A percentile compares a stretch with the other conserved stretches of the same genome.
Conservation (phyloP, 441 rosid genomes). For the Populus trichocarpa region DNA sequence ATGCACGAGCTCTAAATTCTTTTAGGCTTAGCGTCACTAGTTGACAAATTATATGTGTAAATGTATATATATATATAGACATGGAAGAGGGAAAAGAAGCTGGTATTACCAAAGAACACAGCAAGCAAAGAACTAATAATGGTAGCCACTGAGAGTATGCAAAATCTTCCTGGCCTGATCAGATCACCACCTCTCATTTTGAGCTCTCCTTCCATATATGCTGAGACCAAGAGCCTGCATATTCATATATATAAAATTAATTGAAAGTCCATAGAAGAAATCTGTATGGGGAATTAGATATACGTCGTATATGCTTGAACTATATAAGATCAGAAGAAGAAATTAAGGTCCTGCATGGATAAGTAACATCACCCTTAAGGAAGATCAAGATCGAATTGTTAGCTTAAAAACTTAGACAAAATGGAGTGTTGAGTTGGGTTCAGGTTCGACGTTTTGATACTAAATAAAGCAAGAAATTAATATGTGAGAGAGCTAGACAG, state of each 20-base stretch:
- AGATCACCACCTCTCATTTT: neutral
- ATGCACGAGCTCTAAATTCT: no score
- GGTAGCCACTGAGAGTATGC: neutral
- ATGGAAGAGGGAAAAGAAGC: neutral
- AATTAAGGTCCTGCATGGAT: neutral
- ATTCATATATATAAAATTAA: neutral
- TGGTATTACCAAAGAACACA: neutral
- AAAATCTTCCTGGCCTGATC: neutral
- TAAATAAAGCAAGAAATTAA: neutral
- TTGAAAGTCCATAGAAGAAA: neutral
- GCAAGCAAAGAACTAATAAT: neutral
- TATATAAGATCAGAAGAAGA: neutral
- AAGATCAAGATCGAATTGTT: neutral
- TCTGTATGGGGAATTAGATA: no score
- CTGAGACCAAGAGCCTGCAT: neutral
- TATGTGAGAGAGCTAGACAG: neutral
- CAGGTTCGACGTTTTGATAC: neutral
- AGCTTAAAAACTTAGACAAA: neutral
- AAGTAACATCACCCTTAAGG: neutral
- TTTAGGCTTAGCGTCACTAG: neutral
- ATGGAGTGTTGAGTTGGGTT: neutral
- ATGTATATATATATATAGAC: neutral
- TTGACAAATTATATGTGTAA: neutral
- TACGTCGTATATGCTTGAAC: no score
- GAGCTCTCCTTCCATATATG: neutral